Percentiles rank a stretch among this genome's conserved stretches.
phyloP scores from a whole-genome alignment of 2,329 filamentous ascomycete species.

The Verticillium longisporum region DNA sequence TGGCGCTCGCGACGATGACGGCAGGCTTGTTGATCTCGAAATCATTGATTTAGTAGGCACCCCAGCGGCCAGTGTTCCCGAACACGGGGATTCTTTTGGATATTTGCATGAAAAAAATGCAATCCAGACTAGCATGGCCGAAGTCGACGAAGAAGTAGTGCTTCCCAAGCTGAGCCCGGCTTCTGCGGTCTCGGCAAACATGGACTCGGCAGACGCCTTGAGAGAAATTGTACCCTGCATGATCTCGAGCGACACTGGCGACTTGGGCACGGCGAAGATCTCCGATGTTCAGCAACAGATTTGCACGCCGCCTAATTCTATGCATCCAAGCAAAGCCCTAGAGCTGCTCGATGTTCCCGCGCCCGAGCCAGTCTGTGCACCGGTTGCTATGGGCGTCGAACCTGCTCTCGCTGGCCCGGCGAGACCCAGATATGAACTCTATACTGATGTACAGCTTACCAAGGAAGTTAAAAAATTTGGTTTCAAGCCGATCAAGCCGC shows the following conservation, averaged over 20 bases:
- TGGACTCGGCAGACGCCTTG: background rate
- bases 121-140: background rate
- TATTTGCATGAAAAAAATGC: conserved; percentile 14
- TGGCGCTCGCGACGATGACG: conserved; percentile 59
- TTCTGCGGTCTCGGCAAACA: background rate
- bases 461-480: conserved; percentile 58
- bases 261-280: background rate
- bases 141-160: background rate
- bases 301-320: background rate
- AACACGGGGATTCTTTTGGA: conserved; percentile 29
- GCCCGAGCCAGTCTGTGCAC: background rate
- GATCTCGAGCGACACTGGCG: background rate
- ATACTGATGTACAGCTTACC: conserved; percentile 56
- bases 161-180: background rate
- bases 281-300: background rate
- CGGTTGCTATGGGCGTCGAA: background rate
- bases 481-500: conserved; percentile 65
- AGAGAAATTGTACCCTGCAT: background rate
- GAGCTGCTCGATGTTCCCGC: background rate
- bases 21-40: conserved; percentile 56
- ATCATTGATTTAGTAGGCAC: conserved; percentile 52
- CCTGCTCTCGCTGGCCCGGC: background rate
- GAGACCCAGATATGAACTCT: conserved; percentile 51
- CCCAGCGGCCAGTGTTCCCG: conserved; percentile 17
- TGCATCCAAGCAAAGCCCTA: background rate